Evolutionary conservation across 2,329 filamentous ascomycete species (phyloP), one percentile per base, ranked within the genome.

Genomic region (Diplodia intermedia): DNA sequence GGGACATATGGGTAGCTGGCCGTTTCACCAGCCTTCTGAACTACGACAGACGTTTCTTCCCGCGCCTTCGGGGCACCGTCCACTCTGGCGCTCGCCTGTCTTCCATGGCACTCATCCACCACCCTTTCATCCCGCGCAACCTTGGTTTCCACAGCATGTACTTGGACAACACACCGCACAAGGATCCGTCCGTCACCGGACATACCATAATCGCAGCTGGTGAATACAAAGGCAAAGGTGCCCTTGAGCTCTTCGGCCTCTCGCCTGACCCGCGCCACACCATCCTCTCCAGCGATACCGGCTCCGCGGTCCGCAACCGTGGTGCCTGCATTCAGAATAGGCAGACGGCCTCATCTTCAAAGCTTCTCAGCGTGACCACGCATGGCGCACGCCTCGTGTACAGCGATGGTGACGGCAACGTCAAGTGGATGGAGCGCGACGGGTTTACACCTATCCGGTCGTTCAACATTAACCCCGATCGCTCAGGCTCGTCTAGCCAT

Each of bases 381-480:
- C 94, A 98, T 71, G 94, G 94, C 4, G 91, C 90, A 8, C 86
- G 91, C 4, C 86, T 97, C 38, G 92, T 93, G 20, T 91, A 91
- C 71, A 92, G 92, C 2, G 94, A 98, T 74, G 91, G 91, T 0
- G 88, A 92, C 29, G 94, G 94, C 0, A 88, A 90, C 62, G 79
- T 98, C 70, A 94, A 93, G 77, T 98, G 94, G 94, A 88, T 96
- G 54, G 94, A 98, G 79, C 85, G 94, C 43, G 93, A 97, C 74
- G 93, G 91, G 0, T 81, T 80, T 47, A 82, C 82, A 9, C 80
- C 84, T 31, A 82, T 89, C 5, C 81, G 87, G 15, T 80, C 81
- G 0, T 85, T 85, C 77, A 88, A 88, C 71, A 84, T 89, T 74
- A 89, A 88, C 68, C 79, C 81, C 12, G 68, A 67, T 8, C 18